phyloP scores from a whole-genome alignment of 306 rosid species.

The Hippophae tibetana region DNA sequence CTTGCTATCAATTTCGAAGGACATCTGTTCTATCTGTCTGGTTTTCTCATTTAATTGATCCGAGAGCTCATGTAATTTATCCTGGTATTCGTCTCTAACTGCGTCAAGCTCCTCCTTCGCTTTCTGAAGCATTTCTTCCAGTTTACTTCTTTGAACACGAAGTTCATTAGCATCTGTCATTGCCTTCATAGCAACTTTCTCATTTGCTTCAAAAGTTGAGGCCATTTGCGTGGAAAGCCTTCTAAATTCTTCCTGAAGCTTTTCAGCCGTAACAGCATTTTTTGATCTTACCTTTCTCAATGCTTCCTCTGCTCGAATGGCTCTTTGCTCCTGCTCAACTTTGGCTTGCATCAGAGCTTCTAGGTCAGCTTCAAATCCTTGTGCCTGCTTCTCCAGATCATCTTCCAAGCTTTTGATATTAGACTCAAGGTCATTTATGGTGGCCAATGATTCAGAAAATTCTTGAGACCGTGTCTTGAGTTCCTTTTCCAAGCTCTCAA shows the following conservation, averaged over 20 bases:
- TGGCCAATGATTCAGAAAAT: slow-evolving; percentile 55
- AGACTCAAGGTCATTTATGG: slow-evolving; percentile 58
- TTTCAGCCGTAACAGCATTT: slow-evolving; percentile 73
- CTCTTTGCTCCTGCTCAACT: slow-evolving; percentile 84
- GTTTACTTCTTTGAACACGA: slow-evolving; percentile 38
- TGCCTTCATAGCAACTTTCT: slow-evolving; percentile 74
- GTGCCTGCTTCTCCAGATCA: slow-evolving; percentile 62
- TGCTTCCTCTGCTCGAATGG: slow-evolving; percentile 79
- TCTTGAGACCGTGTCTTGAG: slow-evolving; percentile 63
- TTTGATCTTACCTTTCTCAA: slow-evolving; percentile 56
- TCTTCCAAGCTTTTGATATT: slow-evolving; percentile 57
- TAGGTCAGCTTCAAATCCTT: slow-evolving; percentile 62
- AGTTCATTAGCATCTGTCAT: slow-evolving; percentile 59
- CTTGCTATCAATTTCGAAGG: slow-evolving; percentile 49
- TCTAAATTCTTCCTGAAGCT: slow-evolving; percentile 82
- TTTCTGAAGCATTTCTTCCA: slow-evolving; percentile 52
- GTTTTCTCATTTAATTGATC: slow-evolving; percentile 39
- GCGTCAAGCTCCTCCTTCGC: slow-evolving; percentile 48
- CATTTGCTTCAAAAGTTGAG: slow-evolving; percentile 74
- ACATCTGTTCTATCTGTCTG: slow-evolving; percentile 40
- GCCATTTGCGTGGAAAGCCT: slow-evolving; percentile 72
- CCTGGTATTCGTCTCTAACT: slow-evolving; percentile 36
- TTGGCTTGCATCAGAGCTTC: slow-evolving; percentile 52
- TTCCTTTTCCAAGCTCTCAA: slow-evolving; percentile 56
- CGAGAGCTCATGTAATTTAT: slow-evolving; percentile 41